Base-by-base conservation (phyloP, 208 protist genomes). In the Angomonas deanei region DNA sequence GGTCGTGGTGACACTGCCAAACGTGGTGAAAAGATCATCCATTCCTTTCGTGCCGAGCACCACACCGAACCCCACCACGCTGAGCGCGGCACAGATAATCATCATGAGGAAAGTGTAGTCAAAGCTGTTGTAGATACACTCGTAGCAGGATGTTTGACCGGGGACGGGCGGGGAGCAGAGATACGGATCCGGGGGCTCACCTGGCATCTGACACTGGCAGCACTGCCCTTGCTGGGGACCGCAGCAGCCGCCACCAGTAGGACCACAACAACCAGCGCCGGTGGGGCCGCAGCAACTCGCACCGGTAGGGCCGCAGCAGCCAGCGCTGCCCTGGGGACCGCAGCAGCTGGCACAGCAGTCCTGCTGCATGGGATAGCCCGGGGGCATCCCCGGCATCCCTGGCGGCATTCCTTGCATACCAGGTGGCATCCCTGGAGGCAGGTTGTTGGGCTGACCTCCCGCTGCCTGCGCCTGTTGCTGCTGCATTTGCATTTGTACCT, bases 31-130 rank as follows among this genome's bases (percentile, higher is more conserved):
- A 15, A 94, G 32, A 59, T 91, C 70, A 61, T 94, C 84, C 17
- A 55, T 66, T 0, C 28, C 48, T 42, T 61, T 63, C 1, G 76
- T 74, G 5, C 57, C 74, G 1, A 91, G 21, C 1, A 88, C 57
- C 17, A 84, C 15, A 23, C 56, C 77, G 49, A 94, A 84, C 8
- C 80, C 88, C 0, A 80, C 48, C 13, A 84, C 63, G 21, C 71
- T 78, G 36, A 82, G 47, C 23, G 79, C n/a, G 38, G 76, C 75
- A 48, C 85, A 72, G 39, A 92, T 28, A 24, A 81, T 57, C 70
- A 85, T 76, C 11, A 78, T 21, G 24, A 81, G 26, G 70, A 77
- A 91, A 11, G 82, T 91, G 64, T 74, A 88, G 68, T 94, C 88
- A 47, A 80, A 91, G 46, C 58, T 80, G 33, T 58, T 63, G 58